Conservation (phyloP, 2,329 filamentous ascomycete species). For the Arthrocladium fulminans region DNA sequence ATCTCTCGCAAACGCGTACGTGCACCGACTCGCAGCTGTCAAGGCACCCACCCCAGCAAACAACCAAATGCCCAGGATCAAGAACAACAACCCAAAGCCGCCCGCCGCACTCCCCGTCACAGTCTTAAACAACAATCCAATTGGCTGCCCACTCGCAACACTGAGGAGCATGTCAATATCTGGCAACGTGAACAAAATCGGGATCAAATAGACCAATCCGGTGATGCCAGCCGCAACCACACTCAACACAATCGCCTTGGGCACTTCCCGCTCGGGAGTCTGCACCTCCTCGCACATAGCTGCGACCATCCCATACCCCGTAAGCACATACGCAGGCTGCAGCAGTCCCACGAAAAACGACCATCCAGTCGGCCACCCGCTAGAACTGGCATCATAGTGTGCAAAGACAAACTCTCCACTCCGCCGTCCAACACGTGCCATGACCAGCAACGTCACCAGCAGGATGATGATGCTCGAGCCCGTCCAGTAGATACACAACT, state of each 20-base stretch:
- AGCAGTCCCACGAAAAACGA: slow-evolving; percentile 46
- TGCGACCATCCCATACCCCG: slow-evolving; percentile 56
- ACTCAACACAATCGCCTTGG: slow-evolving; percentile 43
- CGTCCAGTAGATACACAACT: slow-evolving; percentile 66
- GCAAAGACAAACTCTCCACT: slow-evolving; percentile 43
- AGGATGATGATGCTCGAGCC: slow-evolving; percentile 47
- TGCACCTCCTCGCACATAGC: slow-evolving; percentile 45
- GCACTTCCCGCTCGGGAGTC: slow-evolving; percentile 39
- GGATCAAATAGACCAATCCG: slow-evolving; percentile 40
- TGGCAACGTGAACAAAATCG: slow-evolving; percentile 44
- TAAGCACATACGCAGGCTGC: slow-evolving; percentile 32
- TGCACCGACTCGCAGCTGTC: slow-evolving; percentile 44
- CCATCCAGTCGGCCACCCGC: slow-evolving; percentile 53
- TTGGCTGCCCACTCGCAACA: slow-evolving; percentile 38
- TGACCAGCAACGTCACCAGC: slow-evolving; percentile 40
- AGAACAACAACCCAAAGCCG: slow-evolving; percentile 38
- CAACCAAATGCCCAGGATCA: slow-evolving; percentile 55
- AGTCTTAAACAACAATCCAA: slow-evolving; percentile 45
- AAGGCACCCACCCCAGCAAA: slow-evolving; percentile 47
- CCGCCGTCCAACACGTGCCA: slow-evolving; percentile 34
- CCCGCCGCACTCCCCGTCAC: slow-evolving; percentile 36
- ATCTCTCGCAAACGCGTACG: slow-evolving; percentile 33
- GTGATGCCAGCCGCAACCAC: slow-evolving; percentile 43
- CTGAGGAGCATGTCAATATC: slow-evolving; percentile 35
- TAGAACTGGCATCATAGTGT: slow-evolving; percentile 44